Evolutionary conservation across 768 basidiomycete genomes (phyloP), one percentile per base, ranked within the genome.

Genomic region (Stropharia rugosoannulata): DNA sequence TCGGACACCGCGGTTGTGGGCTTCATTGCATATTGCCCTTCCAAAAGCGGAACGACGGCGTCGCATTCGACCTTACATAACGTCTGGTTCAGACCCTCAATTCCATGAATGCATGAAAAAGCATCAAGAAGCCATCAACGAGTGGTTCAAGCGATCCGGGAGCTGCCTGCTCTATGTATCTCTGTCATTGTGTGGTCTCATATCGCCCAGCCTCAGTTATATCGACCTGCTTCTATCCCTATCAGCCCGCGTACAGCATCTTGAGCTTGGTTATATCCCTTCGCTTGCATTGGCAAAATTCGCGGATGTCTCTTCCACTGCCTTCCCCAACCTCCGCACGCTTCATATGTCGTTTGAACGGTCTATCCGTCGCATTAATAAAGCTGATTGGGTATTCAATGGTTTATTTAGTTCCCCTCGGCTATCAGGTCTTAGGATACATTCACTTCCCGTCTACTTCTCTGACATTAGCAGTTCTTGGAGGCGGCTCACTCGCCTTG

Each of bases 401-500:
- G 58, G 61, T 9, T 38, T 62, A 8, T 50, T 62, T 12, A 59
- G 37, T 3, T 51, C 58, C 4, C 32, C 38, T 0, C 42, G 40
- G 3, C 54, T 62, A 5, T 50, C 47, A 11, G 41, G 52, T 2
- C 35, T 62, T 8, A 53, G 59, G 12, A 36, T 62, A 2, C n/a
- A 47, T 1, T 50, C 44, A 41, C 59, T 59, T 19, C 58, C 58
- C 0, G 49, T 19, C 19, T 36, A 19, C 0, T 11, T 59, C 2
- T 45, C 55, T 10, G 39, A 39, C 16, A 12, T 62, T 4, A 36
- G 49, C 8, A 37, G 46, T n/a, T 43, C 57, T 22, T 59, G 53
- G 27, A 18, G 39, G 3, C 44, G 45, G 1, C 7, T 62, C 4
- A 62, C 61, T 2, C 58, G 49, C 16, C 56, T 62, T n/a, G 32